Conservation (phyloP, 768 basidiomycete species). For the Termitomyces sp. region DNA sequence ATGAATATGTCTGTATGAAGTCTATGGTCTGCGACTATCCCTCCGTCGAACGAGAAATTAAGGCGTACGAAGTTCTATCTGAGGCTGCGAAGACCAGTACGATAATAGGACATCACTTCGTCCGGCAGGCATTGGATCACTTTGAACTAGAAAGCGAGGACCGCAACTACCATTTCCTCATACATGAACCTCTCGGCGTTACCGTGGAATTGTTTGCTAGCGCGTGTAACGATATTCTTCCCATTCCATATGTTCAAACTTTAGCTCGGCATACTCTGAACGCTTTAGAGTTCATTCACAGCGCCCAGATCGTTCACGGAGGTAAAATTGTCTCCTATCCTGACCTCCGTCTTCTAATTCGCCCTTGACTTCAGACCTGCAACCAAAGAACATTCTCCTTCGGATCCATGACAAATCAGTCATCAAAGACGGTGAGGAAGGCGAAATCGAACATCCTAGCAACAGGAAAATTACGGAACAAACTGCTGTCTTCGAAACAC, state of each 20-base stretch:
- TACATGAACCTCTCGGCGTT: constrained; percentile 3
- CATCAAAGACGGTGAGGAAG: not conserved
- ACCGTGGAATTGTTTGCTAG: not conserved
- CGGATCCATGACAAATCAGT: not conserved
- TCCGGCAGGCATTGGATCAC: not conserved
- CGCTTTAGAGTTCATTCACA: not conserved
- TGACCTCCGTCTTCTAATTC: not conserved
- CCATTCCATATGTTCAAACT: not conserved
- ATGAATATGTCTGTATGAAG: constrained; percentile 4
- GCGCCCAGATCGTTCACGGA: not conserved
- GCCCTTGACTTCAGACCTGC: not conserved
- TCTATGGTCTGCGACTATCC: constrained; percentile 4
- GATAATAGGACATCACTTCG: not conserved
- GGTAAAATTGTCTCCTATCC: not conserved
- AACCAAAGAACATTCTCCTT: not conserved
- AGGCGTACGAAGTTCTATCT: not conserved
- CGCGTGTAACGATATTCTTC: not conserved
- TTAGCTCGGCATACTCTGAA: not conserved
- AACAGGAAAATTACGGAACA: constrained; percentile 1
- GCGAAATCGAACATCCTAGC: constrained; percentile 1
- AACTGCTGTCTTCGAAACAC: not conserved
- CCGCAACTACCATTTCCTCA: not conserved
- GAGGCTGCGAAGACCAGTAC: not conserved
- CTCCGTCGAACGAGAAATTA: not conserved
- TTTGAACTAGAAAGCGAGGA: not conserved